A percentile compares a stretch with the other conserved stretches of the same genome.
These are phyloP conservation scores for Penicillium ochrochloron DNA, from an alignment of 495 filamentous ascomycete species.

Conservation along the genomic window DNA sequence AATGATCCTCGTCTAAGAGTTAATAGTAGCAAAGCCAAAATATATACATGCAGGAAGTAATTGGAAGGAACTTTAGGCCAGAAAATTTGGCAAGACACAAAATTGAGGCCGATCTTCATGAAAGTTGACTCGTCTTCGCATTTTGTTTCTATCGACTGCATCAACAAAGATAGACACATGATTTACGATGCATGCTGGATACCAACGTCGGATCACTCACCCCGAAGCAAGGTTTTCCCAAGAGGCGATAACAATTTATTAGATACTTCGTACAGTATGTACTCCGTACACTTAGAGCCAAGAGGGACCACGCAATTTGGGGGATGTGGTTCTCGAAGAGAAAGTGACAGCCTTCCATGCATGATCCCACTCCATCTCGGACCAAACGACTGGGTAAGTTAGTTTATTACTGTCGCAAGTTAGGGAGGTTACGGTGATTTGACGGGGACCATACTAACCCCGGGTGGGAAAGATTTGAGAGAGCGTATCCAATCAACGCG, in stretches of 20 bases:
- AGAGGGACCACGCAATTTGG: background rate
- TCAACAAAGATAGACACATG: constrained; percentile 2
- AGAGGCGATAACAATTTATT: background rate
- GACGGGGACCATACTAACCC: background rate
- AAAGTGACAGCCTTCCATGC: constrained; percentile 40
- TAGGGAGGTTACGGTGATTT: constrained; percentile 6
- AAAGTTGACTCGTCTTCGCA: background rate
- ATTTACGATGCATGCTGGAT: background rate
- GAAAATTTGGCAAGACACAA: background rate
- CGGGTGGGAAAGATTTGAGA: background rate
- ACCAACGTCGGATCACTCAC: constrained; percentile 1
- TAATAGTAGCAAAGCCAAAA: constrained; percentile 7
- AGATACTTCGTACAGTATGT: background rate
- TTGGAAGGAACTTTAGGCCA: background rate
- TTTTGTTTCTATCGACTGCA: background rate
- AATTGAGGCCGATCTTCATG: background rate
- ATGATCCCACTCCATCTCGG: constrained; percentile 17
- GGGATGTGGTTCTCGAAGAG: constrained; percentile 29
- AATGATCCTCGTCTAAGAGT: background rate
- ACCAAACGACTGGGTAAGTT: constrained; percentile 17
- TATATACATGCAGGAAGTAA: background rate
- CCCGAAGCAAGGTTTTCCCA: background rate
- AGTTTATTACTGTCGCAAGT: constrained; percentile 13
- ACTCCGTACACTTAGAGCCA: background rate
- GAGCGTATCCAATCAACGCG: background rate